These are phyloP conservation scores for Fraxinus floribunda DNA, from an alignment of 305 asterid species.

Conservation along the genomic window DNA sequence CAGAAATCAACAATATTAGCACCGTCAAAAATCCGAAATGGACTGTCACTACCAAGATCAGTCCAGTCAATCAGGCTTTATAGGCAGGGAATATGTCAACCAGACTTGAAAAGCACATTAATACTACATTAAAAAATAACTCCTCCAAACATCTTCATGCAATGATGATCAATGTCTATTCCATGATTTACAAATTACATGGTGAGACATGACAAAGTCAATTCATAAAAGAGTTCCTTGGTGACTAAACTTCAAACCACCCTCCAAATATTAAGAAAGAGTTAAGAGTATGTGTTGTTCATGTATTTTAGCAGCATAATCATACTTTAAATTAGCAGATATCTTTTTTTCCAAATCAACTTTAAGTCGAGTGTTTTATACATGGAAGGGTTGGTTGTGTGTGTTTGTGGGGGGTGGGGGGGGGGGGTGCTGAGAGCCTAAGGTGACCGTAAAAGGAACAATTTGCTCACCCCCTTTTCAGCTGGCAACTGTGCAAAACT, in stretches of 20 bases:
- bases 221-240: neutral
- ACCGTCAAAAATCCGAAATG: neutral
- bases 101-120: slow-evolving; percentile 7
- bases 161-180: neutral
- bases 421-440: neutral
- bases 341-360: slow-evolving; percentile 14
- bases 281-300: neutral
- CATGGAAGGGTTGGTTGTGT: neutral
- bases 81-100: neutral
- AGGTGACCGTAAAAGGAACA: slow-evolving; percentile 8
- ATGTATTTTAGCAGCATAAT: neutral
- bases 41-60: neutral
- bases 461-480: slow-evolving; percentile 67
- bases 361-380: neutral
- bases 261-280: neutral
- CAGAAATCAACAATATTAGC: neutral
- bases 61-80: neutral
- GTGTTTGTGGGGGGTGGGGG: neutral
- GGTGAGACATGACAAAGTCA: neutral
- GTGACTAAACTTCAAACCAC: neutral
- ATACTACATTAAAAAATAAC: neutral
- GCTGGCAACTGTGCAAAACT: slow-evolving; percentile 70
- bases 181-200: neutral
- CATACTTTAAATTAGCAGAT: neutral
- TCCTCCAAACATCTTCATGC: slow-evolving; percentile 1